These are phyloP conservation scores for Lodderomyces elongisporus DNA, from an alignment of 1,139 yeast species.

Conservation along the genomic window DNA sequence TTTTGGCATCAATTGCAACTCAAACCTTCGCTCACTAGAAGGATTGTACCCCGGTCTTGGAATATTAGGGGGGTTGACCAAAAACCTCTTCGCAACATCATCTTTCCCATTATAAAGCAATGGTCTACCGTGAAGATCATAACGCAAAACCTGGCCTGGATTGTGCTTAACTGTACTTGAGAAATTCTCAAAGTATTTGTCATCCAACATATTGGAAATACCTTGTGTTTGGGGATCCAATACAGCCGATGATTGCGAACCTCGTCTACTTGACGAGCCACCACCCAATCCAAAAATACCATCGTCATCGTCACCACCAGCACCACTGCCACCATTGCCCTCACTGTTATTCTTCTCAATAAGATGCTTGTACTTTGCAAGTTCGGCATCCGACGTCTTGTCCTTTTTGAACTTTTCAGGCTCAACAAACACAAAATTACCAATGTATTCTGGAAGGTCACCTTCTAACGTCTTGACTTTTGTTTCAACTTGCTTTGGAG, in stretches of 20 bases:
- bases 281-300: conserved; percentile 17
- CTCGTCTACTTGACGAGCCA: conserved; percentile 1
- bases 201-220: conserved; percentile 58
- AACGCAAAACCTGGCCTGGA: conserved; percentile 81
- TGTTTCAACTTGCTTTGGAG: conserved; percentile 12
- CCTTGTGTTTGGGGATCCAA: conserved; percentile 35
- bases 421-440: conserved; percentile 65
- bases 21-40: conserved; percentile 61
- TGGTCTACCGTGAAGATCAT: conserved; percentile 72
- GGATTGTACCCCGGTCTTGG: conserved; percentile 61
- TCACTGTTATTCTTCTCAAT: conserved; percentile 34
- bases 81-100: conserved; percentile 42
- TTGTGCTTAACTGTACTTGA: conserved; percentile 70
- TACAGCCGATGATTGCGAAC: conserved; percentile 18
- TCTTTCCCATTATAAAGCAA: conserved; percentile 66
- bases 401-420: conserved; percentile 49
- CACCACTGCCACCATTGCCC: conserved; percentile 19
- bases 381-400: conserved; percentile 30
- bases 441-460: conserved; percentile 50
- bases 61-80: conserved; percentile 23
- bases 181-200: conserved; percentile 74
- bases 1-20: conserved; percentile 91
- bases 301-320: conserved; percentile 28
- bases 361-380: conserved; percentile 44
- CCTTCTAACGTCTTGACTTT: conserved; percentile 11